These are phyloP conservation scores for Rhynchosporium graminicola DNA, from an alignment of 2,329 filamentous ascomycete genomes.

Conservation along the genomic window DNA sequence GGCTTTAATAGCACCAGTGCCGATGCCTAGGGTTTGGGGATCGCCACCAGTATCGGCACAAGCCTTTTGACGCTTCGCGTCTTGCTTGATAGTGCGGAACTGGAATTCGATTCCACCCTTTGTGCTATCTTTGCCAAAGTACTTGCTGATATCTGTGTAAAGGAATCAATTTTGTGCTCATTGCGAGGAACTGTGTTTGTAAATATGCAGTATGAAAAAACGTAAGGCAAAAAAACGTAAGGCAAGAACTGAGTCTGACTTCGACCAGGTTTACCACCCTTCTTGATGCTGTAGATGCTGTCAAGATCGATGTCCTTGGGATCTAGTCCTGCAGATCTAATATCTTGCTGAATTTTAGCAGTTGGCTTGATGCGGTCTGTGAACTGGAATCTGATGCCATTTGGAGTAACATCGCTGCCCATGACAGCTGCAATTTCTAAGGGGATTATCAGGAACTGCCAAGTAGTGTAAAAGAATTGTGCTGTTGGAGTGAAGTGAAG, in stretches of 20 bases:
- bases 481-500: constrained; percentile 3
- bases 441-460: constrained; percentile 12
- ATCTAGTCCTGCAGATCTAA: constrained; percentile 48
- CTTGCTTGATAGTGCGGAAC: constrained; percentile 56
- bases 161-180: constrained; percentile 23
- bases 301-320: constrained; percentile 40
- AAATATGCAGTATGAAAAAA: constrained; percentile 1
- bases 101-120: constrained; percentile 60
- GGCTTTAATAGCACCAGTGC: constrained; percentile 15
- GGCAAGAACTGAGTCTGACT: constrained; percentile 15
- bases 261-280: constrained; percentile 15
- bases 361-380: constrained; percentile 49
- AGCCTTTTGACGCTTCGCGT: constrained; percentile 51
- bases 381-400: constrained; percentile 31
- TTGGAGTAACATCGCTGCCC: constrained; percentile 32
- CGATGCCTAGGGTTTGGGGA: constrained; percentile 40
- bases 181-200: constrained; percentile 4
- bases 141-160: constrained; percentile 56
- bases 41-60: constrained; percentile 49
- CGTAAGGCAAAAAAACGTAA: neutral
- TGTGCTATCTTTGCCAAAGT: constrained; percentile 60
- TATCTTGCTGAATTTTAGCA: constrained; percentile 50
- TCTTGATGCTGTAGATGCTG: constrained; percentile 22
- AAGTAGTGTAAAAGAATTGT: constrained; percentile 9
- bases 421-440: constrained; percentile 32